Conservation (phyloP, 2,329 filamentous ascomycete genomes). For the Sclerotinia subarctica region DNA sequence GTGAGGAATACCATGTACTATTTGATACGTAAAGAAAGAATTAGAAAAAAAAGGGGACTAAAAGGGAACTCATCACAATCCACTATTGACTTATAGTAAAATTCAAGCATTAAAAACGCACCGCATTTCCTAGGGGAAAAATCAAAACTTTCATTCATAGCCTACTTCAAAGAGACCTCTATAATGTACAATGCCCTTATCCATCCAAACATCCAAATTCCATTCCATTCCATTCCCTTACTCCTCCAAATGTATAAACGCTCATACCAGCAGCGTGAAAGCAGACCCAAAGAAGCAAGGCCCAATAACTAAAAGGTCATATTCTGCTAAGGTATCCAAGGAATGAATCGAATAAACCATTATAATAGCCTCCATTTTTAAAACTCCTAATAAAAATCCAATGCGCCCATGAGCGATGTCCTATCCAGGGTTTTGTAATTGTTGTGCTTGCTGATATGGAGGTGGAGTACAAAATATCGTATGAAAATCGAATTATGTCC, state of each 20-base stretch:
- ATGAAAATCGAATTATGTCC: background rate
- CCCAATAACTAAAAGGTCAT: conserved; percentile 8
- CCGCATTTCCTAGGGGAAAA: background rate
- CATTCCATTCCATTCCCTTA: background rate
- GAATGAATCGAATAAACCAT: conserved; percentile 6
- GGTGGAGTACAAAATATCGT: background rate
- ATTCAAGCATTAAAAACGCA: background rate
- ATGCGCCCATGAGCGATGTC: conserved; percentile 10
- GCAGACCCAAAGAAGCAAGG: conserved; percentile 9
- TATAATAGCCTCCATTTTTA: conserved; percentile 14
- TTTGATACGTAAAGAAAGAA: background rate
- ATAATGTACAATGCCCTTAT: background rate
- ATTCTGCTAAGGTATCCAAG: background rate
- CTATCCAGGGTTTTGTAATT: background rate
- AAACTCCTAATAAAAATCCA: conserved; percentile 12
- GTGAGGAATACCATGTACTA: background rate
- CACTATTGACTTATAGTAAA: background rate
- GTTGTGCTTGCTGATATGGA: background rate
- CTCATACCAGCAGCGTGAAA: conserved; percentile 12
- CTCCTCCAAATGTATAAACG: conserved; percentile 6
- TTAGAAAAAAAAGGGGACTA: no score
- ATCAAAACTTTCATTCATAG: conserved; percentile 7
- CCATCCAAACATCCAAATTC: background rate
- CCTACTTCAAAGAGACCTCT: conserved; percentile 1
- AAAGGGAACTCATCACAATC: background rate